These are phyloP conservation scores for Trichoderma orchidacearum DNA, from an alignment of 495 filamentous ascomycete genomes.

Conservation along the genomic window DNA sequence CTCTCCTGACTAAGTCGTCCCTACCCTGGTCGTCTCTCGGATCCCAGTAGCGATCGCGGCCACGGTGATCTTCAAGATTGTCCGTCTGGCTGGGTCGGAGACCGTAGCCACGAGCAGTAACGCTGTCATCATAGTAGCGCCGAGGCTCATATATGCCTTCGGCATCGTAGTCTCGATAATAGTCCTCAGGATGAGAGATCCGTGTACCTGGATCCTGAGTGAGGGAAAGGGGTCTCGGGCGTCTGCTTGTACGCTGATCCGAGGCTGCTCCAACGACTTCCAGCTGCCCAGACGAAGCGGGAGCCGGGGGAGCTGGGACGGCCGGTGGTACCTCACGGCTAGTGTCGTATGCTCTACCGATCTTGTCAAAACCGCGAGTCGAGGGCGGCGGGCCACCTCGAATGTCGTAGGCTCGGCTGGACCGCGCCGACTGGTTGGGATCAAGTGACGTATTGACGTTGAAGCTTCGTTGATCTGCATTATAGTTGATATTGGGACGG, in stretches of 20 bases:
- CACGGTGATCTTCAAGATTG: constrained; percentile 12
- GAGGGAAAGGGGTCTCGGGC: constrained; percentile 29
- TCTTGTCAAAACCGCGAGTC: constrained; percentile 47
- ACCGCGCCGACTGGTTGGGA: constrained; percentile 21
- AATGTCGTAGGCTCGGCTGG: constrained; percentile 21
- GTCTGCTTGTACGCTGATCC: constrained; percentile 14
- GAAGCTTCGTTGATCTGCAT: neutral
- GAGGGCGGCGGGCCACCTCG: constrained; percentile 47
- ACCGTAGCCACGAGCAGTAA: constrained; percentile 28
- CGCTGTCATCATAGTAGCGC: constrained; percentile 21
- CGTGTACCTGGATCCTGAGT: constrained; percentile 26
- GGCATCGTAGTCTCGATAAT: constrained; percentile 26
- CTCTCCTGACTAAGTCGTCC: neutral
- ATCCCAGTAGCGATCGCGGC: constrained; percentile 1
- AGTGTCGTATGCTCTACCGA: constrained; percentile 17
- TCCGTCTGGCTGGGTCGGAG: constrained; percentile 17
- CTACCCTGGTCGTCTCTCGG: constrained; percentile 9
- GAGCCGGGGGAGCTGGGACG: constrained; percentile 20
- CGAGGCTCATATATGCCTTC: constrained; percentile 9
- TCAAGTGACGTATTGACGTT: constrained; percentile 32
- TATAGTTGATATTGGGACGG: constrained; percentile 45
- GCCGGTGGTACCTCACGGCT: constrained; percentile 14
- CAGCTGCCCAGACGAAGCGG: neutral
- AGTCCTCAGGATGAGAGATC: constrained; percentile 24
- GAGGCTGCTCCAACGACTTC: constrained; percentile 12